Evolutionary conservation across 1,284 basidiomycete species (phyloP).

Genomic region (Pseudozyma thailandica): DNA sequence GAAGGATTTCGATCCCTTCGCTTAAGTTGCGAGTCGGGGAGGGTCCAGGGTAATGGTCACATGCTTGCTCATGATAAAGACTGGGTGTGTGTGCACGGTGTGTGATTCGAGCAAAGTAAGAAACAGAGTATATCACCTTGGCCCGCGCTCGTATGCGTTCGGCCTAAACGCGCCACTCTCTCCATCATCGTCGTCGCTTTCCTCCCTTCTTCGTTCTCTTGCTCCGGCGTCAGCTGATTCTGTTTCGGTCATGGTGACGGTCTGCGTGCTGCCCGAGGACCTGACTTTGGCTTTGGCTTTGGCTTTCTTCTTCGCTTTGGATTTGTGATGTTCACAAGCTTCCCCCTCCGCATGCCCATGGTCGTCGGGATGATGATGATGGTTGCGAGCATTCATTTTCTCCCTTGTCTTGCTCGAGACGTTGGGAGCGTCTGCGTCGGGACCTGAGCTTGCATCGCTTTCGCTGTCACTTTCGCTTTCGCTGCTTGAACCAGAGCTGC

Average conservation of each 20-base stretch:
- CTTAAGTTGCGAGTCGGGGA: neutral
- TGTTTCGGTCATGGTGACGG: constrained; percentile 9
- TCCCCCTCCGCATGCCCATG: neutral
- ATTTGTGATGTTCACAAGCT: neutral
- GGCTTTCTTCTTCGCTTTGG: neutral
- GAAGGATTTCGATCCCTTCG: constrained; percentile 59
- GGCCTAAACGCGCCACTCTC: constrained; percentile 4
- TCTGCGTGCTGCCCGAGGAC: constrained; percentile 17
- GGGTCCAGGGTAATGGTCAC: neutral
- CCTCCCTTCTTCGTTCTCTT: neutral
- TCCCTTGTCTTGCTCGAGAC: constrained; percentile 5
- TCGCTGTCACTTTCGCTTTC: constrained; percentile 12
- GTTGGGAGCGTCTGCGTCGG: constrained; percentile 2
- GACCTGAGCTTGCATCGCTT: neutral
- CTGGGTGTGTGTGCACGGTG: neutral
- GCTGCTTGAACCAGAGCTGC: neutral
- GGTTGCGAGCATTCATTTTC: constrained; percentile 11
- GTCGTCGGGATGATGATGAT: neutral
- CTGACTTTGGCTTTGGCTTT: too few relatives aligned
- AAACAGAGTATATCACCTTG: constrained; percentile 6
- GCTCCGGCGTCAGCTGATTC: neutral
- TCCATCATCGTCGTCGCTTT: constrained; percentile 8
- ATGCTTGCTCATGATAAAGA: neutral
- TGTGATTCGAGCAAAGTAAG: neutral
- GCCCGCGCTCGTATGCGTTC: constrained; percentile 39